phyloP scores from a whole-genome alignment of 768 basidiomycete genomes.

The Suillus alpinus region DNA sequence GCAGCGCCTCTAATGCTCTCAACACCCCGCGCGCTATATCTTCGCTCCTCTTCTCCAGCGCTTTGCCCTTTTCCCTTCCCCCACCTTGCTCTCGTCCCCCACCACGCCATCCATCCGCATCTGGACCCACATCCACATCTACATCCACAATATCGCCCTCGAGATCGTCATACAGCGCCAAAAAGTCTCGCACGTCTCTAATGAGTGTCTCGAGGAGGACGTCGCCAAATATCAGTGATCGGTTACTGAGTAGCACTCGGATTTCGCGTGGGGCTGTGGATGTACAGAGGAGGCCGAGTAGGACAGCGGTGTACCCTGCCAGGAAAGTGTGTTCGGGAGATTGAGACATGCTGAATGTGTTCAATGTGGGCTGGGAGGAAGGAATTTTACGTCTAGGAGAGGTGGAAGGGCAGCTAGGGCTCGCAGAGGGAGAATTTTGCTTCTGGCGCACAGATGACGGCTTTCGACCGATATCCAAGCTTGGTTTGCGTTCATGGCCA shows the following conservation, averaged over 20 bases:
- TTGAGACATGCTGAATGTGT: conserved; percentile 40
- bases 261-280: conserved; percentile 31
- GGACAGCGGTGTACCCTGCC: conserved; percentile 70
- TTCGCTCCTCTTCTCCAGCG: conserved; percentile 35
- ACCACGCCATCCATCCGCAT: neutral
- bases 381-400: neutral
- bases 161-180: conserved; percentile 39
- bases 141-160: conserved; percentile 3
- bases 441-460: neutral
- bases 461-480: neutral
- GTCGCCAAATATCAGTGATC: conserved; percentile 33
- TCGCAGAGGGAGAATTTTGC: neutral
- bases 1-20: conserved; percentile 46
- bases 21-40: conserved; percentile 50
- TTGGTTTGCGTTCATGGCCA: neutral
- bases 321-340: conserved; percentile 50
- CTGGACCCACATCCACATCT: neutral
- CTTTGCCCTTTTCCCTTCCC: conserved; percentile 6
- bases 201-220: conserved; percentile 33
- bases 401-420: neutral
- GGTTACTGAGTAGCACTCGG: conserved; percentile 26
- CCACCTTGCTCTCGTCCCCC: neutral
- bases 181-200: conserved; percentile 38
- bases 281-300: conserved; percentile 54
- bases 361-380: conserved; percentile 34